A percentile compares a stretch with the other conserved stretches of the same genome.
Conservation (phyloP, 352 stramenopile genomes). For the Globisporangium cystogenes region DNA sequence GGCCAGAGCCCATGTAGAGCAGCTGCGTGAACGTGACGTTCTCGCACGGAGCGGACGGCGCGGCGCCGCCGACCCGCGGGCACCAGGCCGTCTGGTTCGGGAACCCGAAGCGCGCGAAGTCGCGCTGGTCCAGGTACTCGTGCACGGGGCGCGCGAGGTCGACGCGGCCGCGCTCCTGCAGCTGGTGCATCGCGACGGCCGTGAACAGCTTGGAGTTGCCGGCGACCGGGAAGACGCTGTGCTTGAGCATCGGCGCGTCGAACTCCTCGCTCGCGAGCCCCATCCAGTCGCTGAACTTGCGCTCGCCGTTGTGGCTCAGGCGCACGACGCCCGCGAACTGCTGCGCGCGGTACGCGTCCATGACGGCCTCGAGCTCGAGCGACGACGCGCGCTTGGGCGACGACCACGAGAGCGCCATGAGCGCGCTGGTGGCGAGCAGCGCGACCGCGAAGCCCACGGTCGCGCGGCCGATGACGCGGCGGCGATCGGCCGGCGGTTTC, state of each 20-base stretch:
- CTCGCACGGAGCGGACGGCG: constrained; percentile 20
- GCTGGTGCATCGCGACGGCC: constrained; percentile 45
- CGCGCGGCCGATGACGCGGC: constrained; percentile 21
- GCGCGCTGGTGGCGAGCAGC: constrained; percentile 24
- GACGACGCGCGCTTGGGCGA: constrained; percentile 25
- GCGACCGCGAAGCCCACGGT: constrained; percentile 27
- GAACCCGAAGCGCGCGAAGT: constrained; percentile 44
- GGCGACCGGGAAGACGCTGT: constrained; percentile 54
- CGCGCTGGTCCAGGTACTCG: constrained; percentile 24
- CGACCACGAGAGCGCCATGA: constrained; percentile 32
- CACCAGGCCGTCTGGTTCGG: constrained; percentile 49
- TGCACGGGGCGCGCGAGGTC: constrained; percentile 28
- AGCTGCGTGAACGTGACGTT: constrained; percentile 56
- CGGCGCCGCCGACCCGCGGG: constrained; percentile 19
- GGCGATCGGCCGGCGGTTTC: constrained; percentile 16
- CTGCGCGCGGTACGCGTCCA: constrained; percentile 17
- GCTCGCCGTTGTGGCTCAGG: constrained; percentile 40
- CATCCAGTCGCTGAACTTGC: constrained; percentile 37
- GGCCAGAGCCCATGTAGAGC: constrained; percentile 55
- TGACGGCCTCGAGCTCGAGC: constrained; percentile 20
- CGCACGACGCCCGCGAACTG: constrained; percentile 54
- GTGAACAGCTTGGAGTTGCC: constrained; percentile 57
- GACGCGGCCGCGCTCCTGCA: constrained; percentile 42
- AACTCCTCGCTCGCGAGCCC: constrained; percentile 46
- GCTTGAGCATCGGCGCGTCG: constrained; percentile 27